Evolutionary conservation across 2,329 filamentous ascomycete genomes (phyloP).

Genomic region (Fulvia fulva): DNA sequence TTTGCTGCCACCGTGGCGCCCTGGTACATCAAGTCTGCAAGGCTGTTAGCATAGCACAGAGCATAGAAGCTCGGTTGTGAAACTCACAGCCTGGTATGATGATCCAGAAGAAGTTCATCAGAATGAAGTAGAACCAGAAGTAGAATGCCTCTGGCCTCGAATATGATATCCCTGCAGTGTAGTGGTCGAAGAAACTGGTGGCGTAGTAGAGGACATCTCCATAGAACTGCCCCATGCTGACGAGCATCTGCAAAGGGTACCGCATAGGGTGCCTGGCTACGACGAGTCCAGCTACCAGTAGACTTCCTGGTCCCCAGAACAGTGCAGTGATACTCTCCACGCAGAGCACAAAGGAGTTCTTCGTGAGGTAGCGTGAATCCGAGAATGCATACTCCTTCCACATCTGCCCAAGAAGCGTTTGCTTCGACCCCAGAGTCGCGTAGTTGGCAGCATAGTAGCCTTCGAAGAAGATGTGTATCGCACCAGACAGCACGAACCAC

Average conservation of each 20-base stretch:
- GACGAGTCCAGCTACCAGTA: constrained; percentile 54
- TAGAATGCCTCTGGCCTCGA: constrained; percentile 60
- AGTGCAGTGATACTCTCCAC: constrained; percentile 80
- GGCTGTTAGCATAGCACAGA: constrained; percentile 8
- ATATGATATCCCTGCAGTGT: constrained; percentile 51
- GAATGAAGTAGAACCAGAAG: constrained; percentile 63
- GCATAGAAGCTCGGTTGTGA: background rate
- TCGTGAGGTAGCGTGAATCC: constrained; percentile 80
- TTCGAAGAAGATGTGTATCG: constrained; percentile 78
- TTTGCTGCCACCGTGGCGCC: constrained; percentile 21
- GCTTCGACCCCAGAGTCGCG: constrained; percentile 59
- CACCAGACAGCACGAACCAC: constrained; percentile 73
- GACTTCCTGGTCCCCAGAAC: constrained; percentile 60
- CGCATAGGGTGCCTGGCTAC: constrained; percentile 53
- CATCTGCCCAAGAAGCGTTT: constrained; percentile 74
- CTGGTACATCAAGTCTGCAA: constrained; percentile 29
- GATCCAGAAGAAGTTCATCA: constrained; percentile 66
- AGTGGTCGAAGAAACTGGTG: constrained; percentile 59
- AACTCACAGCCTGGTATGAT: constrained; percentile 55
- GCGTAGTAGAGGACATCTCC: constrained; percentile 63
- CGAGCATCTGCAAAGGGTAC: constrained; percentile 57
- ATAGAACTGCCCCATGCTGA: constrained; percentile 62
- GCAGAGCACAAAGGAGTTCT: constrained; percentile 79
- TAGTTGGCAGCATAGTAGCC: constrained; percentile 76
- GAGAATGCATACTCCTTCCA: constrained; percentile 92